Evolutionary conservation across 306 rosid species (phyloP), one percentile per base, ranked within the genome.

Genomic region (Comarum palustre): DNA sequence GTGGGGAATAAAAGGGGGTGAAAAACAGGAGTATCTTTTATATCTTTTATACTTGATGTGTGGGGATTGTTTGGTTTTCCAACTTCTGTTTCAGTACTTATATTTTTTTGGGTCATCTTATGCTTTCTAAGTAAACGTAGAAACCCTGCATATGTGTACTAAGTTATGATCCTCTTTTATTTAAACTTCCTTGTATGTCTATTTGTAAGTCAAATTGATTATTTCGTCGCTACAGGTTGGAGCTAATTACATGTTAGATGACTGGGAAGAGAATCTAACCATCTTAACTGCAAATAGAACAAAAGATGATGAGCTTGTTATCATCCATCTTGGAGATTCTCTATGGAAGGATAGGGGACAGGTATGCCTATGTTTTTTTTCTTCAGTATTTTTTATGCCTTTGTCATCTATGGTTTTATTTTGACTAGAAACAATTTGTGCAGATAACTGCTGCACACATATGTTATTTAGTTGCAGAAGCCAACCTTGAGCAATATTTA

Each of bases 261-360:
- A 80, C 29, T 89, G 95, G 95, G 90, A 89, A 72, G 88, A 87
- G 68, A 89, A 89, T 85, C 76, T 89, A 58, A 87, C 95, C 41
- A 87, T 89, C 68, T 83, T 89, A 73, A 83, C 91, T 71, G 84
- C 90, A 78, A 89, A 89, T 73, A 78, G 88, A 80, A 89, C 91
- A 74, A 87, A 87, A 78, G 91, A 79, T 68, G 95, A 89, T 27
- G 95, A 89, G 73, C 95, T 89, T 71, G 95, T 89, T 71, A 78
- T 89, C 57, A 69, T 85, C 76, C 91, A 89, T 69, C 90, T 89
- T 43, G 95, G 95, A 31, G 95, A 89, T 78, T 81, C 90, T 82
- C 64, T 89, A 74, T 89, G 85, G 95, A 89, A 83, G 82, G 95
- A 87, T 60, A 85, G 74, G 78, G 86, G 88, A 63, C 86, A 89